Base-by-base conservation (phyloP, 106 monocot genomes). In the Agapanthus africanus region DNA sequence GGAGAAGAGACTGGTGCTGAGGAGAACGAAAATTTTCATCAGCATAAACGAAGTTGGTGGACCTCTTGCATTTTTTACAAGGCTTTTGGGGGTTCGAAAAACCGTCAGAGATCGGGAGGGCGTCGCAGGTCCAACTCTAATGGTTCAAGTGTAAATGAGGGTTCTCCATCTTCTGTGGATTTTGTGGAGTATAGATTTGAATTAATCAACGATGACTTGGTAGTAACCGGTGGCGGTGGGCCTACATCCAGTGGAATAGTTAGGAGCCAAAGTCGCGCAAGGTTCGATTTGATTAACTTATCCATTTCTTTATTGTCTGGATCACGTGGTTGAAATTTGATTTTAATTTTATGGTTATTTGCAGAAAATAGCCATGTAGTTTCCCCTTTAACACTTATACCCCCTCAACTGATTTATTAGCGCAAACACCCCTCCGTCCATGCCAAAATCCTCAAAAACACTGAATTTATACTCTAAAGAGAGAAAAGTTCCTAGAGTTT, bases 11-110 rank as follows among this genome's bases (percentile, higher is more conserved):
- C 67, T 25, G 71, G 71, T 26, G 76, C 66, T 71, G 84, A 81
- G 70, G 84, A 88, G 9, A 79, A 82, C 51, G 84, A 84, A 37
- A 76, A 75, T 44, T 79, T 74, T 37, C 76, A 42, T 25, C 30
- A 63, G 33, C 65, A 66, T 31, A 26, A 70, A n/a, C 51, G 78
- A 3, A 76, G 68, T 5, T 88, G 88, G 88, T 88, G 83, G 75
- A 77, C 52, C 47, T 76, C 83, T 13, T 84, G 81, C 61, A 84
- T 88, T 11, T 65, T 81, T 15, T 80, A 56, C 51, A 77, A 78
- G 59, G 70, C 74, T 16, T 84, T 81, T 67, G 63, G 39, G 57
- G 70, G 57, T 68, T 85, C 72, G 22, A 84, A 81, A 76, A 88
- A 80, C 32, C 65, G 76, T 5, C 36, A 74, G 11, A 66, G 79